Base-by-base conservation (phyloP, 2,329 filamentous ascomycete species). In the Coniochaeta sp. region DNA sequence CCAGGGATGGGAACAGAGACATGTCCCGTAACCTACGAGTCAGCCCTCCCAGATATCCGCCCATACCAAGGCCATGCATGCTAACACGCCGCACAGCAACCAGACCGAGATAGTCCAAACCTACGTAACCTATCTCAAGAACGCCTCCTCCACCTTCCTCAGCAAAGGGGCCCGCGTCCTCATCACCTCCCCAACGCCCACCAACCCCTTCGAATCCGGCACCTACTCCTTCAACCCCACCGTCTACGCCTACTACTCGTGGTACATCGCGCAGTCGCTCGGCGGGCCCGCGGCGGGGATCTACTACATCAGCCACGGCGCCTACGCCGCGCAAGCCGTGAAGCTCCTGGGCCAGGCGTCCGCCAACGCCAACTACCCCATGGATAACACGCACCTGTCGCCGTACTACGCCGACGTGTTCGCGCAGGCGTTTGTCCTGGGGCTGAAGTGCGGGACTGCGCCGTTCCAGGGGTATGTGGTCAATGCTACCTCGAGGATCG, bases 311-410 rank as follows among this genome's bases (percentile, higher is more conserved):
- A 81, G 86, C 31, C 85, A 89, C 66, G 81, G 82, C n/a, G 73
- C 76, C 40, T 86, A 86, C 64, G 78, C 79, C 6, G 83, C 80
- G 3, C 76, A 79, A 63, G 79, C 77, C 43, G 85, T 81, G 68
- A 68, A 79, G 68, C 72, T 74, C 16, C 66, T 85, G 54, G 83
- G 85, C 0, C 73, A 71, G 44, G 62, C 72, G 0, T 76, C 72
- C 3, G 81, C 85, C 28, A 79, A 85, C 68, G 72, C 74, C 0
- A 76, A 79, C 63, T 89, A 80, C 62, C 82, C 84, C 0, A 76
- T 77, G 22, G 85, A 87, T 65, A 85, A 88, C 69, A 88, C 85
- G 0, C 86, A 88, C 69, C 87, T 85, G 1, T 81, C 78, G 58
- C 73, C 81, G 0, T 73, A 71, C 31, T 81, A 84, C n/a, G 84